Evolutionary conservation across 1,284 basidiomycete genomes (phyloP).

Genomic region (Cronartium quercuum): DNA sequence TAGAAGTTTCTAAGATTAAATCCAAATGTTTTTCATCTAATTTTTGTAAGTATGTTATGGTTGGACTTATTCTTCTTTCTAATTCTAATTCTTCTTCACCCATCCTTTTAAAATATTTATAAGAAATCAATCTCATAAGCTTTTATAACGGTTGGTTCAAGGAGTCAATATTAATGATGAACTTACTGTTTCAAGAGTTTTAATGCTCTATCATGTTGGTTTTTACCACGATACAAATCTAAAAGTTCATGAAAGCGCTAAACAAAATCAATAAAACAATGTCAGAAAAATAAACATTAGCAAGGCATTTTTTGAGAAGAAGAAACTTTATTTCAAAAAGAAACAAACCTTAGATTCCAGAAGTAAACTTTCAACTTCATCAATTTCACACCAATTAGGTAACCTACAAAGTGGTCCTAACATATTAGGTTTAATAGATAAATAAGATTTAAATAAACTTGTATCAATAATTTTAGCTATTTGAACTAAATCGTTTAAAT

Average conservation of each 20-base stretch:
- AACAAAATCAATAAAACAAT: neutral
- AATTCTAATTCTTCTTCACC: constrained; percentile 70
- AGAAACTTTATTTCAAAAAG: neutral
- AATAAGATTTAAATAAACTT: constrained; percentile 85
- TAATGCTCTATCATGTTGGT: constrained; percentile 87
- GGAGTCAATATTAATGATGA: neutral
- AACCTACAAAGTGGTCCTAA: constrained; percentile 82
- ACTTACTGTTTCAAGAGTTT: constrained; percentile 70
- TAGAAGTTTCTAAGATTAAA: constrained; percentile 69
- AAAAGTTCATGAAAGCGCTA: constrained; percentile 87
- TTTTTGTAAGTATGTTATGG: constrained; percentile 83
- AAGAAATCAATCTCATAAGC: neutral
- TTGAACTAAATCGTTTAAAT: constrained; percentile 70
- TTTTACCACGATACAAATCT: constrained; percentile 85
- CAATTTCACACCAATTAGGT: constrained; percentile 94
- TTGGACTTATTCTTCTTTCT: constrained; percentile 72
- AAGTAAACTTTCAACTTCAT: constrained; percentile 84
- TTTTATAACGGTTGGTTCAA: constrained; percentile 1
- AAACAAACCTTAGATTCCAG: constrained; percentile 63
- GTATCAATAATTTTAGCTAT: constrained; percentile 94
- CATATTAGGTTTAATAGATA: constrained; percentile 73
- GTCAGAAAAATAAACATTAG: neutral
- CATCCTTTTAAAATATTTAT: constrained; percentile 56
- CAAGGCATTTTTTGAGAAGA: neutral
- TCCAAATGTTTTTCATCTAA: constrained; percentile 71